These are phyloP conservation scores for Aphanoascus verrucosus DNA, from an alignment of 2,329 filamentous ascomycete genomes.

Conservation along the genomic window DNA sequence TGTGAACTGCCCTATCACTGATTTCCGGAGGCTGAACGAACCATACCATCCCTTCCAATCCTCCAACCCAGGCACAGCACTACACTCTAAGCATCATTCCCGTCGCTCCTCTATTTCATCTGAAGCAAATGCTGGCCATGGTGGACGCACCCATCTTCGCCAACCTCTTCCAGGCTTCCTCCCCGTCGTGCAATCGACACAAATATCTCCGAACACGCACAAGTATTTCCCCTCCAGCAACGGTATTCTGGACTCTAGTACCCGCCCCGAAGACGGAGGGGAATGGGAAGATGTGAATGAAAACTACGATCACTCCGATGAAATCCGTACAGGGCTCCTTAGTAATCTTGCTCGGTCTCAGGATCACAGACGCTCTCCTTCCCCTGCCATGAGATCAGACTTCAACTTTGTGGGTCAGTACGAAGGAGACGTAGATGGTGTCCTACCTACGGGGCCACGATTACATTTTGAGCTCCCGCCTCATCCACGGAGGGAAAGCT, in stretches of 20 bases:
- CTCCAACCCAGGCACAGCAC: background rate
- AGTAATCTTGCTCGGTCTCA: background rate
- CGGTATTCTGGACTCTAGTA: background rate
- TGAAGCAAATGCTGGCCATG: background rate
- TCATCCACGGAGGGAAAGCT: conserved; percentile 2
- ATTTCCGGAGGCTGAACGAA: background rate
- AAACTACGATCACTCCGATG: background rate
- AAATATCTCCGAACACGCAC: background rate
- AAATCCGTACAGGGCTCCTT: background rate
- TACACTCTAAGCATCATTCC: background rate
- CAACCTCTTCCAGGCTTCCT: background rate
- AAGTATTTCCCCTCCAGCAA: background rate
- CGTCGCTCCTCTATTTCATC: conserved; percentile 2
- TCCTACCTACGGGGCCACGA: conserved; percentile 5
- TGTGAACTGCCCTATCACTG: background rate
- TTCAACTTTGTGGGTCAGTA: conserved; percentile 10
- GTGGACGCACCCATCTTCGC: background rate
- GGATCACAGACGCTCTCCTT: background rate
- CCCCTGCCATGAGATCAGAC: background rate
- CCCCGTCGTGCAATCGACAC: background rate
- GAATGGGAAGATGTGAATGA: conserved; percentile 10
- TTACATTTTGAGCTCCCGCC: conserved; percentile 8
- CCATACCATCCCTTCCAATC: background rate
- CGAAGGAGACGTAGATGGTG: conserved; percentile 8
- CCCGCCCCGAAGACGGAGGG: background rate